Evolutionary conservation across 371 early-diverging fungal genomes (phyloP).

Genomic region (Choanephora cucurbitarum): DNA sequence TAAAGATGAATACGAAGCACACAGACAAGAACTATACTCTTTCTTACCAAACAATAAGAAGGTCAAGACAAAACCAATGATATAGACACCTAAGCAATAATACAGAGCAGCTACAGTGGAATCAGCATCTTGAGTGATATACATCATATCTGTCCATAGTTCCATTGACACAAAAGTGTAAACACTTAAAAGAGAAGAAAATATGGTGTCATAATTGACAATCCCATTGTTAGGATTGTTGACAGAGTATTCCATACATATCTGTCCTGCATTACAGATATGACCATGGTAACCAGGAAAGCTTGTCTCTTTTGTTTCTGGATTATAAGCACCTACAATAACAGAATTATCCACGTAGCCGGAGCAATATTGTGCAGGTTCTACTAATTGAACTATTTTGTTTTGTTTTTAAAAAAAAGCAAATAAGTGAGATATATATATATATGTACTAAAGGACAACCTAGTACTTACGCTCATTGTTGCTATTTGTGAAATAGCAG

Average conservation of each 20-base stretch:
- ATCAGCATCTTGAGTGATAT: slow-evolving; percentile 56
- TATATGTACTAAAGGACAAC: background rate
- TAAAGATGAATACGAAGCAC: background rate
- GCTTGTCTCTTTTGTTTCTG: slow-evolving; percentile 32
- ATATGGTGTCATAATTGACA: slow-evolving; percentile 57
- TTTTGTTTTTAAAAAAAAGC: too few species aligned
- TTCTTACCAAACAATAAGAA: slow-evolving; percentile 56
- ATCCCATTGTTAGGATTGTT: slow-evolving; percentile 51
- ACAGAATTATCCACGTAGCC: slow-evolving; percentile 53
- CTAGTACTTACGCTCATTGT: slow-evolving; percentile 38
- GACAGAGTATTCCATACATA: slow-evolving; percentile 47
- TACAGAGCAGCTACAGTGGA: slow-evolving; percentile 49
- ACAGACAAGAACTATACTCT: background rate
- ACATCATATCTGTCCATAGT: slow-evolving; percentile 61
- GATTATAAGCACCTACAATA: slow-evolving; percentile 44
- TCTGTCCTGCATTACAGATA: slow-evolving; percentile 46
- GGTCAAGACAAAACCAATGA: slow-evolving; percentile 56
- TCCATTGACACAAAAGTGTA: slow-evolving; percentile 60
- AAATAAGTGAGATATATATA: background rate
- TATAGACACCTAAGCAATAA: slow-evolving; percentile 56
- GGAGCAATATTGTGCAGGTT: slow-evolving; percentile 56
- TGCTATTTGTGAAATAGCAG: slow-evolving; percentile 36
- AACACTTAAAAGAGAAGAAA: slow-evolving; percentile 50
- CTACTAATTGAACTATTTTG: slow-evolving; percentile 37
- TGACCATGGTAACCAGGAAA: slow-evolving; percentile 38